Evolutionary conservation across 2,329 filamentous ascomycete genomes (phyloP), one percentile per base, ranked within the genome.

Genomic region (Arthrobotrys iridis): DNA sequence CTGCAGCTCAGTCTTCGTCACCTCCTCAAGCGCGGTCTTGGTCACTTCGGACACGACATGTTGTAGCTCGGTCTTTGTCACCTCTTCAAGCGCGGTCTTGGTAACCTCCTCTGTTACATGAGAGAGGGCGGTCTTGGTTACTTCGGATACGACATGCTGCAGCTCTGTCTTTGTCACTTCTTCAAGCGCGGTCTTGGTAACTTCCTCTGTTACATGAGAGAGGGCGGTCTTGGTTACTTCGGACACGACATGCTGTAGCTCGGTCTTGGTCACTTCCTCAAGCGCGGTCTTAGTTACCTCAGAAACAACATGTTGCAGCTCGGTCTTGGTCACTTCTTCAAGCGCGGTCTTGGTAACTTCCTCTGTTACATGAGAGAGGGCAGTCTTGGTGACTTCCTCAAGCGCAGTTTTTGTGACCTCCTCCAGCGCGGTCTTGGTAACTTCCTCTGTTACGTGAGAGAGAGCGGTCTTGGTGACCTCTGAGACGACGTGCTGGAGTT

Each of bases 91-190:
- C 6, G 48, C 48, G 13, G 48, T 55, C 24, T n/a, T 58, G 18
- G 52, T 58, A 24, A 58, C 33, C 18, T 58, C 52, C 52, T 58
- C 33, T 11, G 13, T 13, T 37, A 37, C 13, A 37, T 58, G 30
- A 6, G 6, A 13, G 6, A 58, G 22, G 13, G 30, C 52, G 22
- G 52, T 58, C 24, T 58, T 59, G 55, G 55, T 59, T 41, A 59
- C 55, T 59, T 59, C 55, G 10, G 41, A 35, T 59, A 28, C 35
- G 41, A 59, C 37, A 28, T 67, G 48, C 7, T 52, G 24, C 26
- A 67, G 30, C 10, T 50, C 50, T 22, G 50, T 67, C 45, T 59
- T 67, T 40, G 63, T 67, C 24, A 67, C 48, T 48, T 67, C 63
- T 18, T 37, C 6, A 13, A 37, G 33, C 26, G 57, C 57, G 30